Base-by-base conservation (phyloP, 805 yeast genomes). In the Tetrapisispora phaffii region DNA sequence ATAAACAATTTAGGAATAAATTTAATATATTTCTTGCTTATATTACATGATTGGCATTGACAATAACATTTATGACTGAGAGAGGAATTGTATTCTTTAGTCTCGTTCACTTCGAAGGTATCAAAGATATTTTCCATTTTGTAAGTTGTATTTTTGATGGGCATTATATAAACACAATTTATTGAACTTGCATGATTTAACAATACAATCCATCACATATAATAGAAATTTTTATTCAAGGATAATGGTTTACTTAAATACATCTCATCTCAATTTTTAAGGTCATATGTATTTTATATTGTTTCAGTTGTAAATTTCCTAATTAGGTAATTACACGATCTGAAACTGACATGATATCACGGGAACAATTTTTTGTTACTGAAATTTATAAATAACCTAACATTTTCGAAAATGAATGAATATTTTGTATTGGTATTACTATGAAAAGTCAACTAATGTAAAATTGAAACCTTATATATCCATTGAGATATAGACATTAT, bases 1-100 rank as follows among this genome's bases (percentile, higher is more conserved):
- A 52, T 34, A 39, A 57, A 60, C 10, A 52, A 35, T 19, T 50
- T 45, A 4, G 50, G 44, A 16, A 54, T 6, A 24, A 38, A 37
- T 7, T 33, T 29, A 19, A 39, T 43, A 17, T 41, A 33, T 12
- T 38, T 34, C 13, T 26, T 22, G 21, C 52, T 42, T 7, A 12
- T 34, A 12, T 37, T 7, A 41, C 65, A 60, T 29, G 63, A 54
- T 3, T 39, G 37, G 44, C 65, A 60, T 36, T 52, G 45, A 44
- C 65, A 60, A 10, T n/a, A 2, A 43, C 47, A 51, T 16, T 26
- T 28, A 9, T 28, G 20, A 20, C 39, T 15, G 4, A n/a, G n/a
- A 4, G 20, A 12, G 16, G 20, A 10, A 16, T 32, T n/a, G n/a
- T 8, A 12, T 9, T 4, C 19, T 16, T 32, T n/a, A n/a, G 6